Conservation (phyloP, 805 yeast species). For the Tetrapisispora pingtungensis region DNA sequence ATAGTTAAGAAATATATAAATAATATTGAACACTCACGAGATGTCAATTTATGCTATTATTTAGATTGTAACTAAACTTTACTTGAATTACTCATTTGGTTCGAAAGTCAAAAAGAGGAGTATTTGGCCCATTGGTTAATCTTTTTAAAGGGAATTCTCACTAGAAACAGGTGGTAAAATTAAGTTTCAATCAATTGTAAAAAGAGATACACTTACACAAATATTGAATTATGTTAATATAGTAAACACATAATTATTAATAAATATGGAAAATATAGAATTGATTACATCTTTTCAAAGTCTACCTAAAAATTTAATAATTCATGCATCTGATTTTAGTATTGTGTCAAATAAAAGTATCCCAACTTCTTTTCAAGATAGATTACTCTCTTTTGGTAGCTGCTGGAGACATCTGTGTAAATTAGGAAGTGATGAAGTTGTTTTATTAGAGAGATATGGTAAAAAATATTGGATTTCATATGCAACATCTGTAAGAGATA, state of each 20-base stretch:
- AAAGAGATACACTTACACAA: too few relatives aligned
- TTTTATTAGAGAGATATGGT: conserved; percentile 17
- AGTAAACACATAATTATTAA: too few relatives aligned
- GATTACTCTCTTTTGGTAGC: not conserved
- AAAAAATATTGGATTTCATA: conserved; percentile 14
- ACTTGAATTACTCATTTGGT: too few relatives aligned
- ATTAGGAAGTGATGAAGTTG: not conserved
- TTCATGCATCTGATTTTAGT: conserved; percentile 4
- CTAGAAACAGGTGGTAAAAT: too few relatives aligned
- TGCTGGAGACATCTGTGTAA: conserved; percentile 7
- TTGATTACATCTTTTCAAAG: not conserved
- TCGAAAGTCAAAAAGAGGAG: too few relatives aligned
- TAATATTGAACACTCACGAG: too few relatives aligned
- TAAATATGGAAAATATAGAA: not conserved
- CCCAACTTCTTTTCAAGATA: conserved; percentile 3
- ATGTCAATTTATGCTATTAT: too few relatives aligned
- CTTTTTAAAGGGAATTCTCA: too few relatives aligned
- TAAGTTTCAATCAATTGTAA: too few relatives aligned
- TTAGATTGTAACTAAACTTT: too few relatives aligned
- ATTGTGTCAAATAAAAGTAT: conserved; percentile 4
- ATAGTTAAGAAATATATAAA: not conserved
- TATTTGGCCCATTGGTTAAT: too few relatives aligned
- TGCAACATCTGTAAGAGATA: conserved; percentile 4
- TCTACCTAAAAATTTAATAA: conserved; percentile 7
- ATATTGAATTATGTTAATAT: too few relatives aligned